Evolutionary conservation across 1,139 yeast genomes (phyloP), one percentile per base, ranked within the genome.

Genomic region (Protomyces lactucae-debilis): DNA sequence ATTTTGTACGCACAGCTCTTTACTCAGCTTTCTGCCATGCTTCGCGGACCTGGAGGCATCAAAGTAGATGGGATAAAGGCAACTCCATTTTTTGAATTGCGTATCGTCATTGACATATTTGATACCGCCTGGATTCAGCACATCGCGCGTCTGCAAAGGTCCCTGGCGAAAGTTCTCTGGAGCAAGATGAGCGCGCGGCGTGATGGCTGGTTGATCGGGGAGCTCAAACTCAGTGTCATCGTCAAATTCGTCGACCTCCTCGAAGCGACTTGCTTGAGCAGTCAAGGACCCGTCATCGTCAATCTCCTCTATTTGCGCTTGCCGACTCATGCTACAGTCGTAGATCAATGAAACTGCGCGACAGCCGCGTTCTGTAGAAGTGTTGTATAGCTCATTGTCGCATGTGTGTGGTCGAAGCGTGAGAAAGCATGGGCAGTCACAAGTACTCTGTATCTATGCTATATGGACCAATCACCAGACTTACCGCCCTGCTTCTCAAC

Each of bases 41-140:
- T 81, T 80, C 71, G 86, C 89, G 2, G 92, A 80, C 75, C 96
- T 82, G 70, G 82, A 82, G 65, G 79, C 81, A 76, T 93, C 98
- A 74, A 93, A 93, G 76, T 93, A 93, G 72, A 96, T 87, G 16
- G 99, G 99, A 73, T 93, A 93, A 52, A 93, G 55, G 18, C 64
- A 56, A 21, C 52, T 51, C 67, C 67, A 65, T 21, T 43, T 32
- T 32, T 61, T 61, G 57, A 61, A 61, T n/a, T 55, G 61, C 18
- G 61, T 51, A 21, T 59, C 53, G 32, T 61, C 65, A n/a, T 61
- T 57, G 5, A 60, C 64, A 35, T 54, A 60, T 25, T 46, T 32
- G 23, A 60, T 55, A 8, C 64, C 64, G 12, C 37, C 45, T 6
- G 64, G 64, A 36, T 55, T 52, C 21, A 59, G 43, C 9, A 25